Base-by-base conservation (phyloP, 2,329 filamentous ascomycete species). In the Colletotrichum sp. region DNA sequence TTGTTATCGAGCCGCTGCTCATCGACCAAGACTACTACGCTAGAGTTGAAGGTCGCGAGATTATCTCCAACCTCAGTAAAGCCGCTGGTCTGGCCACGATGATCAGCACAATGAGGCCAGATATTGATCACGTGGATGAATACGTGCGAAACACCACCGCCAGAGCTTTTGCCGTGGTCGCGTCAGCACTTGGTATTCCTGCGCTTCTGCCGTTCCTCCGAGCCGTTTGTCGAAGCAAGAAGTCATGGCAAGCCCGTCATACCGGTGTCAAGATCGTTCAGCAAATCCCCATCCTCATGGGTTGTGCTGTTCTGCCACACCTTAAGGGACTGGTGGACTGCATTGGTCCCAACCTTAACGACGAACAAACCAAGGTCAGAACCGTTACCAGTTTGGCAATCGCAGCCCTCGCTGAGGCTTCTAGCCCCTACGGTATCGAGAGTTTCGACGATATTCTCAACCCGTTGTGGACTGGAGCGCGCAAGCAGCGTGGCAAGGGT, bases 11-110 rank as follows among this genome's bases (percentile, higher is more conserved):
- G 85, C 97, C 97, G n/a, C 89, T 99, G 66, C 94, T 99, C 79
- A 99, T 99, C 82, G 98, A 99, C 83, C 97, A 99, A 87, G 98
- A 99, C 86, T 99, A 99, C 87, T 99, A 99, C 84, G 97, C 98
- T 57, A 94, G 97, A 84, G 97, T 99, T 7, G 97, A 99, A 85
- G 97, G 97, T 85, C 95, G 97, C 80, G 97, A 99, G 84, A 99
- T 99, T 80, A 99, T 99, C 80, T 98, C 96, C 71, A 99, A 99
- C 84, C 91, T 99, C 66, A 95, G 94, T 83, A 99, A 99, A 86
- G 97, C 97, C 28, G 97, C 98, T 77, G 98, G 97, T 83, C 91
- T 99, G 71, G 97, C 97, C 22, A 97, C 98, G 80, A 99, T 99
- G 97, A 99, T 99, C 84, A 98, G 96, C 86, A 98, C 96, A 11